These are phyloP conservation scores for Brassica carinata DNA, from an alignment of 345 rosid species.

Conservation along the genomic window DNA sequence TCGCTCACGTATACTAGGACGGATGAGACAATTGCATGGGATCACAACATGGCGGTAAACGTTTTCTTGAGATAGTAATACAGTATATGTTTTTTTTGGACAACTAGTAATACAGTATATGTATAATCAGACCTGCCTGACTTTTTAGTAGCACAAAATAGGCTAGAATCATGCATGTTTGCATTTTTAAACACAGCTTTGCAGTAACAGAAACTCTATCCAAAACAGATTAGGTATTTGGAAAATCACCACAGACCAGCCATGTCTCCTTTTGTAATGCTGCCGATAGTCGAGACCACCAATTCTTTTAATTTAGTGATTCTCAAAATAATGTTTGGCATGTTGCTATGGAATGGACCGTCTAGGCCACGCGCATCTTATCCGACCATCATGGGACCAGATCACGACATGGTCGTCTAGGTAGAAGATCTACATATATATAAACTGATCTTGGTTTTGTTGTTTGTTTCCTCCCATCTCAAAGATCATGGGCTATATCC, in stretches of 20 bases:
- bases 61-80: background rate
- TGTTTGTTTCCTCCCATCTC: background rate
- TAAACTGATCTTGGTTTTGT: background rate
- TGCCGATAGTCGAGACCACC: background rate
- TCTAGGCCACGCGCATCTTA: constrained; percentile 2
- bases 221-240: background rate
- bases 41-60: background rate
- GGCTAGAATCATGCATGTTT: background rate
- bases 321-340: constrained; percentile 1
- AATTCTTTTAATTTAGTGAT: background rate
- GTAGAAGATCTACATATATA: background rate
- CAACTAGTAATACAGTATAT: background rate
- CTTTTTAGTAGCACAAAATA: background rate
- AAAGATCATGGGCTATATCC: background rate
- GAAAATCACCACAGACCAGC: background rate
- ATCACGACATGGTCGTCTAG: background rate
- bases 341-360: background rate
- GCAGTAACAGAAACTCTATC: background rate
- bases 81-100: background rate
- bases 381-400: constrained; percentile 3
- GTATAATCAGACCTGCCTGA: background rate
- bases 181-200: background rate
- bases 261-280: background rate
- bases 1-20: background rate
- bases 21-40: background rate